A percentile compares a stretch with the other conserved stretches of the same genome.
Evolutionary conservation across 176 grass and related monocot genomes (phyloP).

Genomic region (Zoysia japonica): DNA sequence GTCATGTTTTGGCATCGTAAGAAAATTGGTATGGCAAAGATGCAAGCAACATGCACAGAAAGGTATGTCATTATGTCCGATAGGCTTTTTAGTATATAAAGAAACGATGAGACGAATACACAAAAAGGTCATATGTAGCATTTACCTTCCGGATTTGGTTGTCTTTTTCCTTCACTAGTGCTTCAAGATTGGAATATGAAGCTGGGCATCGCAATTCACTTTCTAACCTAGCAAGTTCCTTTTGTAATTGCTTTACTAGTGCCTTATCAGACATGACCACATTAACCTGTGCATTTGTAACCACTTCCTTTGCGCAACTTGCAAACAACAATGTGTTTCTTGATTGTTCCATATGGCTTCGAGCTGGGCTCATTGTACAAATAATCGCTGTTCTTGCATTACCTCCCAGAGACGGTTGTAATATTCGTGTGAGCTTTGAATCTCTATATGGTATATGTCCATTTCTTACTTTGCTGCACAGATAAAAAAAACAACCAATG

Average conservation of each 20-base stretch:
- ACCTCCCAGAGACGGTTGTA: constrained; percentile 80
- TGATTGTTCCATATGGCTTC: constrained; percentile 77
- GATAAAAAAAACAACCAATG: constrained; percentile 31
- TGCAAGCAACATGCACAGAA: neutral
- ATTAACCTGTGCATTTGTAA: constrained; percentile 87
- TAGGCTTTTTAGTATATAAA: constrained; percentile 13
- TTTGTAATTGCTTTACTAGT: constrained; percentile 82
- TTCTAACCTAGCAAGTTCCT: constrained; percentile 78
- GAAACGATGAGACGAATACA: neutral
- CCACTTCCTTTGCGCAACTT: constrained; percentile 90
- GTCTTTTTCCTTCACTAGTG: constrained; percentile 78
- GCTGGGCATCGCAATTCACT: constrained; percentile 68
- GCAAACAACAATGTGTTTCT: constrained; percentile 79
- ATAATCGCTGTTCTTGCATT: constrained; percentile 91
- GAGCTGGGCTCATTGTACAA: constrained; percentile 83
- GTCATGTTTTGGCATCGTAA: neutral
- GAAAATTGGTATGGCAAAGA: neutral
- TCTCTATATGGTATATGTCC: constrained; percentile 86
- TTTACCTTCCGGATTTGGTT: constrained; percentile 73
- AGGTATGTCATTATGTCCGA: neutral
- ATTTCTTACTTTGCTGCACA: constrained; percentile 83
- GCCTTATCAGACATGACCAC: constrained; percentile 90
- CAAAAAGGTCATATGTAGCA: constrained; percentile 13
- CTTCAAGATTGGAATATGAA: constrained; percentile 63
- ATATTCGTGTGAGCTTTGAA: constrained; percentile 92